Evolutionary conservation across 1,284 basidiomycete genomes (phyloP), one percentile per base, ranked within the genome.

Genomic region (Leccinum subrobustum): DNA sequence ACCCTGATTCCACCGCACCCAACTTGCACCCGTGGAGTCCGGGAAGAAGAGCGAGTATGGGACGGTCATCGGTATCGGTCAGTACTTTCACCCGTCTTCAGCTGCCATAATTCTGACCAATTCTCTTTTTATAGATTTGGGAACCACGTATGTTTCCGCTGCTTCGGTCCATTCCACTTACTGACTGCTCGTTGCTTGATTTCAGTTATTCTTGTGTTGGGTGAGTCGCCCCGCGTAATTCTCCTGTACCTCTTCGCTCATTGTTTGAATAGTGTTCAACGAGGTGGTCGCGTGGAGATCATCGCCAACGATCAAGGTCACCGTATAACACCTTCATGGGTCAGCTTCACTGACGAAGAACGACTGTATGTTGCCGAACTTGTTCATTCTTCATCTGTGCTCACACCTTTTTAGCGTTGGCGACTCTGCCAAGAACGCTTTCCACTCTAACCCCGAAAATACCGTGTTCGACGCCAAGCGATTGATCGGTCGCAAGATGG

Each of bases 391-490:
- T 42, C 20, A 23, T 27, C 56, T 9, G 33, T 20, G 8, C 16
- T 58, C 1, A 71, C 2, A 3, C 0, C 16, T 1, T 6, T 53
- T 11, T 59, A 90, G 88, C 73, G 85, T 93, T 63, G 90, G 89
- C 68, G 90, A 93, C 74, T 79, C 82, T 56, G 90, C 91, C 47
- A 93, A 91, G 76, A 92, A 92, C 67, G 89, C 88, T 1, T 90
- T 82, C 79, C 86, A 88, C 73, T 82, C 87, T 16, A 96, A 96
- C 80, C 95, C 96, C 25, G 78, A 87, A 75, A 98, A 98, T 81
- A 98, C 96, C 9, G 91, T 97, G 68, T 98, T 98, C 73, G 96
- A 98, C 78, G 95, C 95, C 63, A 98, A 98, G 78, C 95, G 96
- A 81, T 86, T 98, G 65, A 96, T 98, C 74, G 92, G 93, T 69